Evolutionary conservation across 441 rosid species (phyloP).

Genomic region (Hura crepitans): DNA sequence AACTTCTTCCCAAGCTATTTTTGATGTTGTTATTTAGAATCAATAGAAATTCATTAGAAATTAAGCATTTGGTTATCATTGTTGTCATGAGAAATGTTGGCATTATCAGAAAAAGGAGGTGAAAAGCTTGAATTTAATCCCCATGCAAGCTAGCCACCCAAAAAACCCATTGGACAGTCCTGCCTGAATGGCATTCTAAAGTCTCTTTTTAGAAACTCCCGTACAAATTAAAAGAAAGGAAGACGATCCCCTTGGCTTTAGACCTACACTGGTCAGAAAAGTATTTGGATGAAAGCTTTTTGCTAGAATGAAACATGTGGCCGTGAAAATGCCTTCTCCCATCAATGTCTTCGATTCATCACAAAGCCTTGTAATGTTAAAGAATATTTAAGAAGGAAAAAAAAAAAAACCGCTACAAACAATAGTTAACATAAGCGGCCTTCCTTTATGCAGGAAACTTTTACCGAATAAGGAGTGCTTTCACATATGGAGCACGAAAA

Average conservation of each 20-base stretch:
- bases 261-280: background rate
- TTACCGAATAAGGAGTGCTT: conserved; percentile 21
- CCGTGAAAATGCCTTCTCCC: background rate
- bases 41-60: background rate
- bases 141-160: background rate
- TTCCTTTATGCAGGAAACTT: conserved; percentile 8
- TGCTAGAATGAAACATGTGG: background rate
- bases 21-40: background rate
- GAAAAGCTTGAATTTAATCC: background rate
- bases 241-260: background rate
- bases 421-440: background rate
- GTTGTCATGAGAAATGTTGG: background rate
- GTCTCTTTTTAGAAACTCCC: background rate
- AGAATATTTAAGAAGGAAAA: background rate
- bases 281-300: background rate
- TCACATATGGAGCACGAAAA: conserved; percentile 19
- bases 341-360: background rate
- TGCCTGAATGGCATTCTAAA: background rate
- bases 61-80: background rate
- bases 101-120: background rate
- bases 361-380: background rate
- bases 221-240: background rate
- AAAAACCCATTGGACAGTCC: background rate
- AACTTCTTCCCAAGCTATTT: background rate
- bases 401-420: background rate